Conservation (phyloP, 768 basidiomycete genomes). For the Trametes punicea region DNA sequence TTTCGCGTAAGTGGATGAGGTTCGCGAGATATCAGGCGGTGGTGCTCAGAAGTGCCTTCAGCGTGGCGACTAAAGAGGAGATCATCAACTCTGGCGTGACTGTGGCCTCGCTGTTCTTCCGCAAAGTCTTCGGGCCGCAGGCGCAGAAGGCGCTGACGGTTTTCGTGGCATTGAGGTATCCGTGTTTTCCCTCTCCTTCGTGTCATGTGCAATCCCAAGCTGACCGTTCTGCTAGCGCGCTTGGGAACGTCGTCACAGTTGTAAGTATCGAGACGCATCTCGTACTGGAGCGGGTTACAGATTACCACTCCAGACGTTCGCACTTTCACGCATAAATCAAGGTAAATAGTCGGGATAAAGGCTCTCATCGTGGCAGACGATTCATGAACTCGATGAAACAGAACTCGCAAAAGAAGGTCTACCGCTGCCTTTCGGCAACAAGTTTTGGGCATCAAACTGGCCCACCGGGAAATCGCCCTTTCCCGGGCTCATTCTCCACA, state of each 20-base stretch:
- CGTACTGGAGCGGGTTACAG: slow-evolving; percentile 19
- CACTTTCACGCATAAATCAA: slow-evolving; percentile 51
- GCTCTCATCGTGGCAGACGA: no score
- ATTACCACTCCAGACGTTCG: slow-evolving; percentile 40
- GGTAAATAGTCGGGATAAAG: slow-evolving; percentile 29
- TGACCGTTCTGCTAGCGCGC: neutral
- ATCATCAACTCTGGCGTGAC: slow-evolving; percentile 48
- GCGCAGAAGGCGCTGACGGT: slow-evolving; percentile 53
- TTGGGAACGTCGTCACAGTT: slow-evolving; percentile 24
- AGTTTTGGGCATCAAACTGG: slow-evolving; percentile 63
- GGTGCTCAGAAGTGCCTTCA: neutral
- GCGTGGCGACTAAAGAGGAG: slow-evolving; percentile 45
- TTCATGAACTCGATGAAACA: no score
- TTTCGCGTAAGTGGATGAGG: slow-evolving; percentile 37
- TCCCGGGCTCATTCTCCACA: slow-evolving; percentile 52
- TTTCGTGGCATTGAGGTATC: slow-evolving; percentile 55
- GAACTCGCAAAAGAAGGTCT: slow-evolving; percentile 60
- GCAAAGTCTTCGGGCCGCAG: slow-evolving; percentile 50
- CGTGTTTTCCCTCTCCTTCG: neutral
- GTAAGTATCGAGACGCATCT: slow-evolving; percentile 18
- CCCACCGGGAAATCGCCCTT: slow-evolving; percentile 55
- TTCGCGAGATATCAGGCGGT: neutral
- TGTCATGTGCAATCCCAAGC: no score
- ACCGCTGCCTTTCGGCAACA: slow-evolving; percentile 57
- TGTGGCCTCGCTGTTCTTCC: slow-evolving; percentile 59